Percentiles rank a stretch among this genome's conserved stretches.
Evolutionary conservation across 345 rosid species (phyloP).

Genomic region (Murraya paniculata): DNA sequence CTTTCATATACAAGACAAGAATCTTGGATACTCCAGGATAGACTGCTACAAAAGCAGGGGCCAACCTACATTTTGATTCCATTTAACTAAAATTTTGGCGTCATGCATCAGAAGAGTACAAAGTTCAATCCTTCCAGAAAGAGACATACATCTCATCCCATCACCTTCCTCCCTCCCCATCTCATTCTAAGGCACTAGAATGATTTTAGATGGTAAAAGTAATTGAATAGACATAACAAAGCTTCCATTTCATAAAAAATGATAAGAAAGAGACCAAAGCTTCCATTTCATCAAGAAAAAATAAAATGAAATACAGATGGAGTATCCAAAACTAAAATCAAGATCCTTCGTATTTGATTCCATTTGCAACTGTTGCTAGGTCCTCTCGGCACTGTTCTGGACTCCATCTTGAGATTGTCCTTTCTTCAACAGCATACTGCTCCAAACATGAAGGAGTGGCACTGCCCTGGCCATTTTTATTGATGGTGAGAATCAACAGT

Average conservation of each 20-base stretch:
- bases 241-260: too few relatives aligned
- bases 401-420: constrained; percentile 59
- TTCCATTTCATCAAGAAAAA: neutral
- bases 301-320: neutral
- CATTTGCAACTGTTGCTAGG: constrained; percentile 23
- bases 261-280: neutral
- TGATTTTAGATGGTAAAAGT: neutral
- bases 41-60: neutral
- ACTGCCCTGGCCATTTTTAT: constrained; percentile 33
- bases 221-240: neutral
- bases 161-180: too few relatives aligned
- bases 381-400: constrained; percentile 64
- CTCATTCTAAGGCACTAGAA: neutral
- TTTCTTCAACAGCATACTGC: constrained; percentile 50
- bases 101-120: neutral
- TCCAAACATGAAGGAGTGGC: constrained; percentile 40
- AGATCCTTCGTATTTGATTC: constrained; percentile 11
- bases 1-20: neutral
- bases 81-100: neutral
- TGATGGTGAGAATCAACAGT: constrained; percentile 46
- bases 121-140: neutral
- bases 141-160: neutral
- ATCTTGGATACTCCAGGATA: neutral
- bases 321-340: neutral
- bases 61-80: neutral